These are phyloP conservation scores for Eleusine indica DNA, from an alignment of 176 grass and related monocot genomes.

Conservation along the genomic window DNA sequence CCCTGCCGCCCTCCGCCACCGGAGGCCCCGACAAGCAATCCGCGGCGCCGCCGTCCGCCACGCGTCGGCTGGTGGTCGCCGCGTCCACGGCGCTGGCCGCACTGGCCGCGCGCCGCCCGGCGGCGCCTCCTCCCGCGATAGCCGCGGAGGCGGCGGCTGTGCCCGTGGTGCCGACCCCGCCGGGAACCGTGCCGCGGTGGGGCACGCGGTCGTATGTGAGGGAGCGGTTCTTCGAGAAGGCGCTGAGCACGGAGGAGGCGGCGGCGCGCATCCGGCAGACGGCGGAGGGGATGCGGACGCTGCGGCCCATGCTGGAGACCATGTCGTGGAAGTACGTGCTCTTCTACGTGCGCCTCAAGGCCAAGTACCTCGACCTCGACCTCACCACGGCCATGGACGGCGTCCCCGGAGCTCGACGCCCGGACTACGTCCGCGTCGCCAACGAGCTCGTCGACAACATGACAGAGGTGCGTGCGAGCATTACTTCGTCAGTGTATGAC, in stretches of 20 bases:
- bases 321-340: constrained; percentile 97
- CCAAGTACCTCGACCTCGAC: constrained; percentile 84
- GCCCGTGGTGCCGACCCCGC: constrained; percentile 7
- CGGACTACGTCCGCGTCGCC: constrained; percentile 70
- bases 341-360: constrained; percentile 82
- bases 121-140: constrained; percentile 37
- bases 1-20: neutral
- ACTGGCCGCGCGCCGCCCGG: constrained; percentile 40
- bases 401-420: constrained; percentile 56
- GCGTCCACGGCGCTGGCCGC: constrained; percentile 48
- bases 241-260: constrained; percentile 69
- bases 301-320: constrained; percentile 89
- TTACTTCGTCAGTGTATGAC: neutral
- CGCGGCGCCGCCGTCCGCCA: constrained; percentile 27
- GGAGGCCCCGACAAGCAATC: neutral
- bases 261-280: constrained; percentile 87
- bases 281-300: constrained; percentile 74
- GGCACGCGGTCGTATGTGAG: constrained; percentile 75
- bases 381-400: constrained; percentile 76
- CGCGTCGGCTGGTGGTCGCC: constrained; percentile 43
- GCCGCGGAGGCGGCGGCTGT: constrained; percentile 45
- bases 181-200: constrained; percentile 62
- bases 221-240: constrained; percentile 82
- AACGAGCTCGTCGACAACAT: constrained; percentile 95
- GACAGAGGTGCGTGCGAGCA: constrained; percentile 46